These are phyloP conservation scores for Oxytropis ochrocephala DNA, from an alignment of 306 rosid genomes.

Conservation along the genomic window DNA sequence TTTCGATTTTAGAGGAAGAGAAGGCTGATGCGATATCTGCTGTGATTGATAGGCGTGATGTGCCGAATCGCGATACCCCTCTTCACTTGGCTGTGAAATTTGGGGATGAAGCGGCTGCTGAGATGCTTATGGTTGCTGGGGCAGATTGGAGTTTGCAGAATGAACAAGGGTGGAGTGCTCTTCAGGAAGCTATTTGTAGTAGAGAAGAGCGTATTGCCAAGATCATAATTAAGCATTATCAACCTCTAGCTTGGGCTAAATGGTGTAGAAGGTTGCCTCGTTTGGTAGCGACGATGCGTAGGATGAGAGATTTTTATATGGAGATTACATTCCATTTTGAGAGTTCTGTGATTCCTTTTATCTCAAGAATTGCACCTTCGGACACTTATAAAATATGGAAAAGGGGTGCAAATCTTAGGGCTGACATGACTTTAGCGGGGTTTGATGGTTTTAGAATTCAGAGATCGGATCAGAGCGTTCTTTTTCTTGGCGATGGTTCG, in stretches of 20 bases:
- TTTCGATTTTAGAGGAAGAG: constrained; percentile 72
- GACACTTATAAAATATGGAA: constrained; percentile 98
- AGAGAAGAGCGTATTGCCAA: constrained; percentile 82
- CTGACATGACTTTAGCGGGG: constrained; percentile 98
- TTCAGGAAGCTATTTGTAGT: constrained; percentile 92
- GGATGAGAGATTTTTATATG: constrained; percentile 98
- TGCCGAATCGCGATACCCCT: constrained; percentile 82
- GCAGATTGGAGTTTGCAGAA: constrained; percentile 99
- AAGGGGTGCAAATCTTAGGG: constrained; percentile 93
- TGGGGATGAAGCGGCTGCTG: constrained; percentile 70
- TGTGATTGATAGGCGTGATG: constrained; percentile 81
- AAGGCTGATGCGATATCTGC: constrained; percentile 81
- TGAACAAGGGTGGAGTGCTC: constrained; percentile 98
- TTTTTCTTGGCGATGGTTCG: constrained; percentile 87
- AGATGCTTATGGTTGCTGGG: constrained; percentile 92
- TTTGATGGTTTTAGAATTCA: constrained; percentile 95
- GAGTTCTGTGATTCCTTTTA: constrained; percentile 97
- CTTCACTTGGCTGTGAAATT: constrained; percentile 91
- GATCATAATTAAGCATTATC: constrained; percentile 81
- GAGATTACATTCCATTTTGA: constrained; percentile 96
- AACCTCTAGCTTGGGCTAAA: constrained; percentile 98
- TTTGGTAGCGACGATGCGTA: constrained; percentile 69
- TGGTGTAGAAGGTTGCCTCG: constrained; percentile 99
- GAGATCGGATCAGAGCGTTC: constrained; percentile 88
- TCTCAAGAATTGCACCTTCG: constrained; percentile 94